Evolutionary conservation across 768 basidiomycete genomes (phyloP).

Genomic region (Leccinum olivaceopallidum): DNA sequence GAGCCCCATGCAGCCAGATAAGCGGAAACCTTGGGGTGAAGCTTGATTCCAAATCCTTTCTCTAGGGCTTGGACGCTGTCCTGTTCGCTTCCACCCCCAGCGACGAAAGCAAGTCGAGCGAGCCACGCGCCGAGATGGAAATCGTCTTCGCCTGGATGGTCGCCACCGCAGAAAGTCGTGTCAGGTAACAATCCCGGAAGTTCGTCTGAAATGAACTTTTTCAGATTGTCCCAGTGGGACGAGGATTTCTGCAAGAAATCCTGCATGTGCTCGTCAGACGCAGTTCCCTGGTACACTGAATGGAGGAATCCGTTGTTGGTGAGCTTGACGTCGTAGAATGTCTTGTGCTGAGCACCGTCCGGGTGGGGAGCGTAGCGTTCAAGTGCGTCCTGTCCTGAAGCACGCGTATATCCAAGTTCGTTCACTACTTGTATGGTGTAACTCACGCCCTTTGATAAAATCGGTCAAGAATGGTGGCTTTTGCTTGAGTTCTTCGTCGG

Average conservation of each 20-base stretch:
- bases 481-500: conserved; percentile 46
- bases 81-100: conserved; percentile 37
- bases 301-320: conserved; percentile 41
- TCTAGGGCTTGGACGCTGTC: conserved; percentile 41
- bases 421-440: neutral
- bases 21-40: conserved; percentile 39
- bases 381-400: conserved; percentile 45
- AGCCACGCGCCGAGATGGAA: conserved; percentile 58
- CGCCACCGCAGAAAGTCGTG: conserved; percentile 49
- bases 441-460: conserved; percentile 45
- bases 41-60: conserved; percentile 37
- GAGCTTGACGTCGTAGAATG: conserved; percentile 46
- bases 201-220: conserved; percentile 38
- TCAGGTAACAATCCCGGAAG: conserved; percentile 43
- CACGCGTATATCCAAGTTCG: neutral
- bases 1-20: conserved; percentile 48
- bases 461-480: conserved; percentile 34
- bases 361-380: conserved; percentile 36
- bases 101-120: conserved; percentile 43
- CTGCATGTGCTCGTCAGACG: conserved; percentile 35
- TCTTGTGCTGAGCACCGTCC: conserved; percentile 38
- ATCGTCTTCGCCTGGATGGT: conserved; percentile 50
- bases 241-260: conserved; percentile 41
- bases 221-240: conserved; percentile 40
- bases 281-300: conserved; percentile 42